A percentile compares a stretch with the other conserved stretches of the same genome.
Conservation (phyloP, 2,329 filamentous ascomycete genomes). For the Fusarium sp. region DNA sequence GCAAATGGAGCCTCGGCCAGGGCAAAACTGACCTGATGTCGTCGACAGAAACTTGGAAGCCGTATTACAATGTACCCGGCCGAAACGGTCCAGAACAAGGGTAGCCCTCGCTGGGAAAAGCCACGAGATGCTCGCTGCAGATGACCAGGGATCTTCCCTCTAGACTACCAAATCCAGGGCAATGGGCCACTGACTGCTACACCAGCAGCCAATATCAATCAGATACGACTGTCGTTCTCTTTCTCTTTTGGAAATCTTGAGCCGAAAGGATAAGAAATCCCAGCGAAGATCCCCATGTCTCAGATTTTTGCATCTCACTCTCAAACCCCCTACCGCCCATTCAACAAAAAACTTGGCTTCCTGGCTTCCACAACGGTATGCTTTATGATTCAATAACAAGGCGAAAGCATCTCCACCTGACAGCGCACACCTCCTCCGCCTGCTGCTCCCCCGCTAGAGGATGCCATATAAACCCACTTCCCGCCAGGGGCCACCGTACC, state of each 20-base stretch:
- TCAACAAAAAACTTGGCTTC: neutral
- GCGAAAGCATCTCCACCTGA: slow-evolving; percentile 13
- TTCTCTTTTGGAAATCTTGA: neutral
- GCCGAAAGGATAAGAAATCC: neutral
- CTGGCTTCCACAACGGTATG: no score
- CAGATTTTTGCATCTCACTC: neutral
- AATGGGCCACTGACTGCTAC: slow-evolving; percentile 2
- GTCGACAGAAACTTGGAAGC: neutral
- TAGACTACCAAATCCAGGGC: slow-evolving; percentile 18
- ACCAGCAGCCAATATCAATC: slow-evolving; percentile 10
- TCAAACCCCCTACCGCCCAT: neutral
- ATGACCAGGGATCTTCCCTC: slow-evolving; percentile 18
- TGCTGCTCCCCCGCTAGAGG: neutral
- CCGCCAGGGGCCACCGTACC: slow-evolving; percentile 24
- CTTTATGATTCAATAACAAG: neutral
- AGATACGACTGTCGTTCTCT: neutral
- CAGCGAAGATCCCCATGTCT: neutral
- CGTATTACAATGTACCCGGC: neutral
- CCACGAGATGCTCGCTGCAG: slow-evolving; percentile 11
- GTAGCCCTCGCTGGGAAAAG: neutral
- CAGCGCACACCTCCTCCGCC: slow-evolving; percentile 28
- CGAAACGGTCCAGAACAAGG: slow-evolving; percentile 6
- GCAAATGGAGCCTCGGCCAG: neutral
- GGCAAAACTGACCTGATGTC: neutral
- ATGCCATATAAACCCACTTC: slow-evolving; percentile 18